Evolutionary conservation across 306 rosid species (phyloP).

Genomic region (Quercus cerris): DNA sequence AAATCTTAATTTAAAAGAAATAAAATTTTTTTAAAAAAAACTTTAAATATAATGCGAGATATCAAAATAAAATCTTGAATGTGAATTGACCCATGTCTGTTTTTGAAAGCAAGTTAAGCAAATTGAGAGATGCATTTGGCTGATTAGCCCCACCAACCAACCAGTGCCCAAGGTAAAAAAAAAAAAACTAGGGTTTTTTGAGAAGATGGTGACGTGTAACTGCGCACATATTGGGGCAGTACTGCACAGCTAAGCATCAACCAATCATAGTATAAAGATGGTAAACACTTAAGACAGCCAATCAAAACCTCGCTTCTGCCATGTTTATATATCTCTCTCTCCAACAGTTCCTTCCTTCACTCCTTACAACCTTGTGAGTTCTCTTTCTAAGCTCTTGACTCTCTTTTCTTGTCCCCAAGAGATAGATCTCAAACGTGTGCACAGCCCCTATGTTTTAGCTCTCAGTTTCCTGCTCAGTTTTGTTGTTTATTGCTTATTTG

Average conservation of each 20-base stretch:
- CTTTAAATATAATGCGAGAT: too few relatives aligned
- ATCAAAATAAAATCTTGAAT: not conserved
- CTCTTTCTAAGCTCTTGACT: not conserved
- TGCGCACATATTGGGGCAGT: conserved; percentile 28
- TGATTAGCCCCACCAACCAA: conserved; percentile 20
- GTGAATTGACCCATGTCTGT: not conserved
- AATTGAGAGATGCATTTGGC: conserved; percentile 15
- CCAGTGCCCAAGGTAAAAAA: not conserved
- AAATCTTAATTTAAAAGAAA: too few relatives aligned
- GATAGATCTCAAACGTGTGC: conserved; percentile 37
- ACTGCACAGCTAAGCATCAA: conserved; percentile 53
- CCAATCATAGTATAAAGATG: conserved; percentile 41
- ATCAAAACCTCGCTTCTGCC: conserved; percentile 8
- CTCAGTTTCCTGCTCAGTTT: not conserved
- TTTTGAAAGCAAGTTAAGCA: conserved; percentile 1
- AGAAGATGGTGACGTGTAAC: conserved; percentile 38
- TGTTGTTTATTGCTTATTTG: not conserved
- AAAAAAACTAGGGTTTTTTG: conserved; percentile 52
- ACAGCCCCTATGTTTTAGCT: not conserved
- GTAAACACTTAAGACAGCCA: conserved; percentile 28
- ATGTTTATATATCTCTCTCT: conserved; percentile 23
- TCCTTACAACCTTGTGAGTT: conserved; percentile 27
- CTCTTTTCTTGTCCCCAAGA: not conserved
- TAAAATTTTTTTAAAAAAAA: too few relatives aligned
- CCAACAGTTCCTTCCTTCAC: conserved; percentile 22